Evolutionary conservation across 495 filamentous ascomycete genomes (phyloP), one percentile per base, ranked within the genome.

Genomic region (Diplogelasinospora grovesii): DNA sequence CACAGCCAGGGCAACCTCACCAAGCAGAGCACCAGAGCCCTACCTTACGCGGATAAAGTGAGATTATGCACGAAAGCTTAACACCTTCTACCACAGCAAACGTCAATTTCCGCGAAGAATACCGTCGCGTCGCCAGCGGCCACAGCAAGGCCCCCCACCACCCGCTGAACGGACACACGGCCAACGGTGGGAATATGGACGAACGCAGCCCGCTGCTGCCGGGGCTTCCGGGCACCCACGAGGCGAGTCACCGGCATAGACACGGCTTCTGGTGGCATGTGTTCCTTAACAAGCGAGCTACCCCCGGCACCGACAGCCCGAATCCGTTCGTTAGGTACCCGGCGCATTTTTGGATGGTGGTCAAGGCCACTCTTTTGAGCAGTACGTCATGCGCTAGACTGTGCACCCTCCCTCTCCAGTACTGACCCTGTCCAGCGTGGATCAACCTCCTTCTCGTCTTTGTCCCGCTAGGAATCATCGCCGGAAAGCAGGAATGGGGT

Each of bases 391-490:
- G n/a, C 16, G 6, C 14, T 39, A 42, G 39, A 20, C 11, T 10
- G 32, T 8, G 26, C 18, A 2, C 18, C 14, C 19, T 27, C 9
- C 20, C 11, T 29, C 30, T 9, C 4, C 19, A 32, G 22, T 35
- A 6, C 54, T 55, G 37, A 52, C 19, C 21, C 20, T 23, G 21
- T 15, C 4, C 32, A 71, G 70, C 86, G 54, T 88, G 86, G 60
- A 81, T 92, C 58, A 97, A 96, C 57, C 46, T 92, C 20, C 70
- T 98, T 4, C 74, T 98, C 40, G 60, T 95, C 39, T 92, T 93
- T 55, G 92, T 97, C 7, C 92, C 92, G 5, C 54, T 93, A 39
- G 92, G 90, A 25, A 90, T 98, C 44, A 53, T 89, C 38, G 76
- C 87, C 15, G 90, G 87, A 22, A 68, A 65, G 2, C 54, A 79